Evolutionary conservation across 495 filamentous ascomycete species (phyloP), one percentile per base, ranked within the genome.

Genomic region (Penicillium bialowiezense): DNA sequence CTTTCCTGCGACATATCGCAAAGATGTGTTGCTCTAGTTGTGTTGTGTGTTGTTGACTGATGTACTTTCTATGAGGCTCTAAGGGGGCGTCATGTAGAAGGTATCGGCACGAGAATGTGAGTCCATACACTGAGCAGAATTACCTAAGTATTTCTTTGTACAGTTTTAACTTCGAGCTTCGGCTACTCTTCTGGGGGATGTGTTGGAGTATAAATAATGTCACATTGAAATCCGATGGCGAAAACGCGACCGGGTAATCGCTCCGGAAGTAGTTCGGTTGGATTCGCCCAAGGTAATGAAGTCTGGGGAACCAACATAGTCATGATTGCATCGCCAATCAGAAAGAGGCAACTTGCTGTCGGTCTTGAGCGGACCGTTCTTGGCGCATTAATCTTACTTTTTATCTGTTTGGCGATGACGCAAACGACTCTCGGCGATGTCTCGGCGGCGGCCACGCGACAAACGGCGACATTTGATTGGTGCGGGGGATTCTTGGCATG

Each of bases 1-100:
- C 47, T 52, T 36, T 62, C 79, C 75, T 32, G 70, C 76, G 65
- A 79, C 66, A 68, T 82, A 67, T 33, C 58, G 51, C 20, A 17
- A 19, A 50, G 44, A 23, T 51, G 18, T 23, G 32, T 36, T 37
- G 23, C 34, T 53, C 37, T 51, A 44, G 28, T 28, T 26, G 31
- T 13, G 32, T 19, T 10, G 34, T 3, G 20, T 34, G 29, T 26
- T 40, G 17, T 31, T 24, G 38, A 24, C 54, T 38, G 13, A 37
- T 45, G 31, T 55, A 58, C 57, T 64, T 32, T 65, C 52, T 59
- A 59, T 53, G 51, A 51, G 54, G 45, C 48, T 57, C 39, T 62
- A 70, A 48, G 69, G 63, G 24, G 65, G 65, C 48, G 55, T 62
- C 69, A 69, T 67, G 50, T 66, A 69, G 49, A 66, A 65, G 26